These are phyloP conservation scores for Colletotrichum zoysiae DNA, from an alignment of 2,329 filamentous ascomycete species.

Conservation along the genomic window DNA sequence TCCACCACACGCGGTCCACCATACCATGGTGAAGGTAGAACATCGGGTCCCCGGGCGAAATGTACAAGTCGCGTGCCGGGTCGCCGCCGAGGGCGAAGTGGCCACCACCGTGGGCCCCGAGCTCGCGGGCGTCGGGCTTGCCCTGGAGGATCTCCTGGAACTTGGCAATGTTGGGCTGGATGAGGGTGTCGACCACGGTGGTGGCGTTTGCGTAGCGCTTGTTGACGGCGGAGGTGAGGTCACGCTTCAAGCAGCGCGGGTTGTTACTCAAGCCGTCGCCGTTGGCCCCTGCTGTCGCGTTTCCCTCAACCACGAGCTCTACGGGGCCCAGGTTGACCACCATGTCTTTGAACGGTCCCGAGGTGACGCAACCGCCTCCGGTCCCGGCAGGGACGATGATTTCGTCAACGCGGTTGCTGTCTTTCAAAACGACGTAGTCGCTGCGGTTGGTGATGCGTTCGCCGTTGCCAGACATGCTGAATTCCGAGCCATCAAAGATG, in stretches of 20 bases:
- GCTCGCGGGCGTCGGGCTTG: slow-evolving; percentile 45
- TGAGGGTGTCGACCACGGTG: slow-evolving; percentile 54
- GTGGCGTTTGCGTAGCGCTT: slow-evolving; percentile 46
- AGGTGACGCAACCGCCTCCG: slow-evolving; percentile 67
- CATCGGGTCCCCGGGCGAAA: slow-evolving; percentile 50
- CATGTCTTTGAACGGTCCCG: slow-evolving; percentile 62
- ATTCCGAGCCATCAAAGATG: slow-evolving; percentile 62
- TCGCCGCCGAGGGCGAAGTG: slow-evolving; percentile 50
- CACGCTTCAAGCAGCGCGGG: slow-evolving; percentile 58
- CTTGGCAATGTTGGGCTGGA: slow-evolving; percentile 51
- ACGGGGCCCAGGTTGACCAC: slow-evolving; percentile 56
- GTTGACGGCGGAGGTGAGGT: slow-evolving; percentile 47
- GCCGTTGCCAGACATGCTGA: slow-evolving; percentile 61
- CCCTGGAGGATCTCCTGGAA: slow-evolving; percentile 62
- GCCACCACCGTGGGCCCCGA: slow-evolving; percentile 42
- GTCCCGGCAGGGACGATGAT: slow-evolving; percentile 58
- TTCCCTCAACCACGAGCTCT: slow-evolving; percentile 47
- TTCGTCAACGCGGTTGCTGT: slow-evolving; percentile 45
- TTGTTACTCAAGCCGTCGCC: slow-evolving; percentile 52
- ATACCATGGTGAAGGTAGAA: slow-evolving; percentile 50
- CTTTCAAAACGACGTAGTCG: slow-evolving; percentile 46
- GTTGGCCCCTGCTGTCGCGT: slow-evolving; percentile 20
- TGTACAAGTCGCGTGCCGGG: slow-evolving; percentile 55
- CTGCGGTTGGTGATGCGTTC: slow-evolving; percentile 45
- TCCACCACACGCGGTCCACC: slow-evolving; percentile 47